phyloP scores from a whole-genome alignment of 805 yeast species.

The Ogataea populi-albae region DNA sequence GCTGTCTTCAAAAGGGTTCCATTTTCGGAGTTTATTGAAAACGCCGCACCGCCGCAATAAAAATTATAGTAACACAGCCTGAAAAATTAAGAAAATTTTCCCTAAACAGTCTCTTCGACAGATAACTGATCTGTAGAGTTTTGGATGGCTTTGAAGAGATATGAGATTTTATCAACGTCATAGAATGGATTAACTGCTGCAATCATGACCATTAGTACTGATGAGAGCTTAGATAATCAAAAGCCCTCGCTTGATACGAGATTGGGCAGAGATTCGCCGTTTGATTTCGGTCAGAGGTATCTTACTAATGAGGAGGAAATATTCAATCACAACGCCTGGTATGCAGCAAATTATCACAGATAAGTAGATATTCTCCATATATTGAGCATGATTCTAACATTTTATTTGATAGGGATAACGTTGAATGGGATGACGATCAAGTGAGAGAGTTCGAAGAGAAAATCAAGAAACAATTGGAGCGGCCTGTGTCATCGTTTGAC shows the following conservation, averaged over 20 bases:
- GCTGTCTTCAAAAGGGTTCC: constrained; percentile 19
- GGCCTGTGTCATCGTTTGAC: constrained; percentile 87
- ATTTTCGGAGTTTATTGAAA: constrained; percentile 20
- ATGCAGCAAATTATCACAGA: too few relatives aligned
- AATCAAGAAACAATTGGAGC: constrained; percentile 68
- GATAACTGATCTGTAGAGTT: too few relatives aligned
- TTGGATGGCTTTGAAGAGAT: too few relatives aligned
- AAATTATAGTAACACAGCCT: constrained; percentile 10
- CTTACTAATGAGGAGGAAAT: constrained; percentile 74
- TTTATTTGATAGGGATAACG: constrained; percentile 69
- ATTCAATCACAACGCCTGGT: constrained; percentile 86
- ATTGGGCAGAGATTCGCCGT: constrained; percentile 84
- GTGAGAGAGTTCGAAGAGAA: constrained; percentile 67
- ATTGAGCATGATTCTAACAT: constrained; percentile 1
- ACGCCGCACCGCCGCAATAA: constrained; percentile 1
- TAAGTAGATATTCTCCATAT: not conserved
- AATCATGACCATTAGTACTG: too few relatives aligned
- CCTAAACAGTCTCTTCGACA: too few relatives aligned
- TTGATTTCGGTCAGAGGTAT: constrained; percentile 84
- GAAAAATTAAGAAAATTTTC: too few relatives aligned
- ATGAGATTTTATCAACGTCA: too few relatives aligned
- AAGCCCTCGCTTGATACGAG: constrained; percentile 54
- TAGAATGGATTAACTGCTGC: too few relatives aligned
- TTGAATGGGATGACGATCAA: constrained; percentile 96
- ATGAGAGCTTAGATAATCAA: too few relatives aligned